Base-by-base conservation (phyloP, 2,329 filamentous ascomycete species). In the Epichloe uncinata region DNA sequence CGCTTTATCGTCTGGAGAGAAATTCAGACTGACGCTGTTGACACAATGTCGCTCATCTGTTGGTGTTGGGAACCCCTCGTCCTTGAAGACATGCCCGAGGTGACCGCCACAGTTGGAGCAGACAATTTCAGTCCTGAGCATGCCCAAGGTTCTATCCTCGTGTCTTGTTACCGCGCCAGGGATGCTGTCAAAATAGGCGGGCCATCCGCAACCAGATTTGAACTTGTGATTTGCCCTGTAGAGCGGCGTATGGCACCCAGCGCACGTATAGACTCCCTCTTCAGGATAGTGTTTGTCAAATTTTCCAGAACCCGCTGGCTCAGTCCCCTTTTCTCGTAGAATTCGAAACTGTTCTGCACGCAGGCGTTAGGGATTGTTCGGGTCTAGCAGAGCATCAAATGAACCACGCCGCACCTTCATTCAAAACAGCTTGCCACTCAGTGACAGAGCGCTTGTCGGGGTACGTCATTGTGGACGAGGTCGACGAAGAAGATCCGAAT, bases 31-130 rank as follows among this genome's bases (percentile, higher is more conserved):
- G 48, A 97, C 71, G 61, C 87, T 93, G 65, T 97, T 98, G 52
- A 98, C 93, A 63, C 93, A 98, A 71, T 98, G 93, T 54, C 93
- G 78, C 79, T 98, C 93, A 65, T 98, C 85, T 18, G 90, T 97
- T 5, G 93, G 89, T 20, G 85, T 94, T 7, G 75, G 60, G 62
- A 82, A 93, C 33, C 85, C 84, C 67, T 95, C 89, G 13, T 89
- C 89, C 73, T 94, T 93, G 67, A 95, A 95, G 11, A 95, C 88
- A 72, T 95, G 89, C n/a, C 89, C 89, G 54, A 95, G 66, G 68
- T 95, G 89, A 2, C 93, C 93, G 22, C 93, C 94, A 63, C 93
- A 98, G 66, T 95, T 95, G 55, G 81, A 79, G 69, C 93, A 98
- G 8, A 94, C 84, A 61, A 98, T 98, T 73, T 98, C 93, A 13